A percentile compares a stretch with the other conserved stretches of the same genome.
Conservation (phyloP, 106 monocot genomes). For the Gastrodia elata region DNA sequence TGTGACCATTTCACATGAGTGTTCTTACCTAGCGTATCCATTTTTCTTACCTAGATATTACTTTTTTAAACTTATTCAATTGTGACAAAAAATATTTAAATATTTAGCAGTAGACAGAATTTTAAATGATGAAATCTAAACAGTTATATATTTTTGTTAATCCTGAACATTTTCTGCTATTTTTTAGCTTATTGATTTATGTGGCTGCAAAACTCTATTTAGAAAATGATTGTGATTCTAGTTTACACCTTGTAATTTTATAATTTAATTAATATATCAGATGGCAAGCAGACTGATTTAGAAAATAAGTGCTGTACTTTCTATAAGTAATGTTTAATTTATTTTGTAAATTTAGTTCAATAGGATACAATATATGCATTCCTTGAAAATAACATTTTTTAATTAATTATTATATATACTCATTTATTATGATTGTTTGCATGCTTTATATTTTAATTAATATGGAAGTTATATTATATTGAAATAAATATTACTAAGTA, state of each 20-base stretch:
- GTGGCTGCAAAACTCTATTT: background rate
- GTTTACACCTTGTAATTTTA: background rate
- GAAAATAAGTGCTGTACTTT: background rate
- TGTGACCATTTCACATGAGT: background rate
- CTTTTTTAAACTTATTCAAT: too few relatives aligned
- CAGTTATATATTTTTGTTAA: background rate
- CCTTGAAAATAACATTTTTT: background rate
- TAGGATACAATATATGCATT: background rate
- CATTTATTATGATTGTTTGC: background rate
- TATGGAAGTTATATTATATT: background rate
- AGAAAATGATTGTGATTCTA: background rate
- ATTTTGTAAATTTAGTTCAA: background rate
- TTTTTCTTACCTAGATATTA: too few relatives aligned
- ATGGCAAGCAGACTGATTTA: background rate
- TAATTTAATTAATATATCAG: background rate
- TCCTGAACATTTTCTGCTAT: background rate
- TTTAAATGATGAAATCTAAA: background rate
- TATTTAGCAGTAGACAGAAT: too few relatives aligned
- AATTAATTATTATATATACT: background rate
- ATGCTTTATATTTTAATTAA: background rate
- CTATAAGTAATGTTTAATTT: background rate
- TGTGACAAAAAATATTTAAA: too few relatives aligned
- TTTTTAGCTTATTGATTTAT: background rate
- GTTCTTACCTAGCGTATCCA: background rate
- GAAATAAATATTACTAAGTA: background rate